A percentile compares a stretch with the other conserved stretches of the same genome.
Conservation (phyloP, 371 early-diverging fungal genomes). For the Mucor racemosus region DNA sequence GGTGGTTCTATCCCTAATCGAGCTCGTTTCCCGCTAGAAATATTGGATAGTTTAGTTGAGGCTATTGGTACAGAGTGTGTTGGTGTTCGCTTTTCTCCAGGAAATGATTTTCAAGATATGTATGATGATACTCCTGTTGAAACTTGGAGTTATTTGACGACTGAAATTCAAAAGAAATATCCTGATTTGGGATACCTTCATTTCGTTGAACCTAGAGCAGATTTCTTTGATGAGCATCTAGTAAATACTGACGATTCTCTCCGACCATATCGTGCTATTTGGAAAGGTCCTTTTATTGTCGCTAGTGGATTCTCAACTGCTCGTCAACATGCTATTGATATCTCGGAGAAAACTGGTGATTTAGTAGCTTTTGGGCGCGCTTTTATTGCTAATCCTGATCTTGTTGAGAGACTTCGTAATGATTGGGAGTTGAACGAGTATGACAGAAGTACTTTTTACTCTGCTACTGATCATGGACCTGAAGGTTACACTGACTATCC, state of each 20-base stretch:
- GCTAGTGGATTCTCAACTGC: constrained; percentile 29
- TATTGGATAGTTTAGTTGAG: constrained; percentile 51
- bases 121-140: too few species aligned
- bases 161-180: too few species aligned
- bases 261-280: constrained; percentile 25
- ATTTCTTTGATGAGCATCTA: constrained; percentile 14
- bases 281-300: constrained; percentile 37
- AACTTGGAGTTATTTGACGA: too few species aligned
- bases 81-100: constrained; percentile 27
- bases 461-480: not conserved
- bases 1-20: too few species aligned
- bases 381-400: constrained; percentile 48
- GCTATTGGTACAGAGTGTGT: constrained; percentile 26
- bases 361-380: constrained; percentile 40
- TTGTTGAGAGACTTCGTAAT: constrained; percentile 27
- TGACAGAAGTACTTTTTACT: constrained; percentile 27
- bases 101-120: constrained; percentile 23
- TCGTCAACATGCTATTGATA: constrained; percentile 20
- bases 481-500: constrained; percentile 34
- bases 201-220: too few species aligned
- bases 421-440: constrained; percentile 20
- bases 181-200: too few species aligned
- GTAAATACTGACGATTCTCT: too few species aligned
- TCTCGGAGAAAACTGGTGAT: constrained; percentile 31
- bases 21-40: constrained; percentile 61